Base-by-base conservation (phyloP, 2,329 filamentous ascomycete species). In the Aspergillus quadricinctus region DNA sequence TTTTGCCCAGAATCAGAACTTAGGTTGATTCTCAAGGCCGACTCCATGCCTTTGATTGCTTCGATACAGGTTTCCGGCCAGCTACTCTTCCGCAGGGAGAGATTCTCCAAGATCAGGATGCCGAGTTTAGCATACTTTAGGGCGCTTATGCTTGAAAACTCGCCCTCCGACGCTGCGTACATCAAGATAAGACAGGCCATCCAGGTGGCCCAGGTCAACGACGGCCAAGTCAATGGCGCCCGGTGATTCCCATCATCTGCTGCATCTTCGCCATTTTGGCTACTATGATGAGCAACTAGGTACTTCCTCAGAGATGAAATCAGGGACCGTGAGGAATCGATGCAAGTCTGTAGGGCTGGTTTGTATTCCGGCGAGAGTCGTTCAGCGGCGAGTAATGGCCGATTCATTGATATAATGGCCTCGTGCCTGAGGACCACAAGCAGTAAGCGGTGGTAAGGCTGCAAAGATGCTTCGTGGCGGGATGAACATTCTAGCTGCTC, bases 151-250 rank as follows among this genome's bases (percentile, higher is more conserved):
- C 72, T 57, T 0, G 76, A 69, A 3, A 80, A 65, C 31, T 81
- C 73, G 0, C 72, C 71, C 57, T 79, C 77, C 58, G 77, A 78
- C 0, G 78, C 78, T 3, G 80, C 80, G 52, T 80, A 79, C 3
- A 81, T 75, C 3, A 82, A 63, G 21, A 82, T 77, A 41, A 82
- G 79, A 1, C 77, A 78, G 55, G 79, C 80, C 60, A 82, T 82
- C 80, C 80, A 82, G 0, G 79, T 71, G 1, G 76, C 76, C 80
- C 80, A 82, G 0, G 80, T 82, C 41, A 80, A 80, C 0, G 79
- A 80, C 2, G 79, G 79, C 78, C 80, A 81, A 0, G 79, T 65
- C 25, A 82, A 64, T 0, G 77, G 74, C 6, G 29, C 58, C 54
- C 55, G 23, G 31, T n/a, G 31, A 3, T 37, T 37, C 2, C 5